These are phyloP conservation scores for Nicotiana tomentosiformis DNA, from an alignment of 257 asterid genomes.

Conservation along the genomic window DNA sequence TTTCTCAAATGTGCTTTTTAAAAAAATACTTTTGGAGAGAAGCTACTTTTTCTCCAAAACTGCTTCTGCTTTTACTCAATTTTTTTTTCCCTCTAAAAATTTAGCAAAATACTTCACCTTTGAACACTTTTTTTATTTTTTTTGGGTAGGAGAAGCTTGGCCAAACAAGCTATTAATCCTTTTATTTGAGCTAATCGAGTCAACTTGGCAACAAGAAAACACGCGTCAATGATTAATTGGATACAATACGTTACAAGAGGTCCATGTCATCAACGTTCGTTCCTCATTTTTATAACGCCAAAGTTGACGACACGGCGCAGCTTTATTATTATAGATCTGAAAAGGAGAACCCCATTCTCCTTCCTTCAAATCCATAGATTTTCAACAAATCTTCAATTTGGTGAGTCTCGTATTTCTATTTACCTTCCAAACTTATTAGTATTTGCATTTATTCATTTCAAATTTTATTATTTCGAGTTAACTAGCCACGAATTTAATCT, in stretches of 20 bases:
- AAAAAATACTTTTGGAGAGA: too few relatives aligned
- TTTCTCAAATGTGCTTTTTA: too few relatives aligned
- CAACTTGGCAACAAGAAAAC: not conserved
- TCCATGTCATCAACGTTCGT: not conserved
- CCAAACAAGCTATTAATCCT: too few relatives aligned
- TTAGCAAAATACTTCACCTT: too few relatives aligned
- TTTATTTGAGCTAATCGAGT: not conserved
- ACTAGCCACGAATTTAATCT: not conserved
- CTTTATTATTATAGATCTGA: not conserved
- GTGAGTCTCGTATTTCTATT: not conserved
- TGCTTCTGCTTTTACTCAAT: too few relatives aligned
- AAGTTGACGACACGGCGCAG: not conserved
- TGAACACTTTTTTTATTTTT: too few relatives aligned
- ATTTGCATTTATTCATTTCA: not conserved
- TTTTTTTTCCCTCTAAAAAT: too few relatives aligned
- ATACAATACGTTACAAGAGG: not conserved
- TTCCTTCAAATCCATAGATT: not conserved
- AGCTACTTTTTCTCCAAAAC: too few relatives aligned
- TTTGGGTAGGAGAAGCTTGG: too few relatives aligned
- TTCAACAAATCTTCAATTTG: not conserved
- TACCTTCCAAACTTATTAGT: not conserved
- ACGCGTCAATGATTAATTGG: not conserved
- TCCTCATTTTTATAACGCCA: not conserved
- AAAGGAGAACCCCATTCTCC: not conserved
- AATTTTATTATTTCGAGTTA: not conserved